phyloP scores from a whole-genome alignment of 176 grass and related monocot genomes.

The Oryza coarctata region DNA sequence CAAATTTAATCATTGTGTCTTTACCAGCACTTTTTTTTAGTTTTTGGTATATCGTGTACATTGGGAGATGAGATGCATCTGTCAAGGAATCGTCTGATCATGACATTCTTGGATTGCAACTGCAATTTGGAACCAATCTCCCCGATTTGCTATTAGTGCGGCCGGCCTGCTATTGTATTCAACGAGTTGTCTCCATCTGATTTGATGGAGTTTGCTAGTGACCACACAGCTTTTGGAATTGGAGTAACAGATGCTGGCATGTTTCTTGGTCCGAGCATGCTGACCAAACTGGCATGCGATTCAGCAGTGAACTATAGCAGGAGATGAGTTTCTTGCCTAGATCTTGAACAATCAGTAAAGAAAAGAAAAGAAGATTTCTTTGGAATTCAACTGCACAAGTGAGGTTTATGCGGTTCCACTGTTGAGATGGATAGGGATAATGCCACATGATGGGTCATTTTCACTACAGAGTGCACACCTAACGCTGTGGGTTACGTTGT shows the following conservation, averaged over 20 bases:
- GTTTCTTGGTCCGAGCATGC: background rate
- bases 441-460: conserved; percentile 22
- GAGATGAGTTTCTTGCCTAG: conserved; percentile 3
- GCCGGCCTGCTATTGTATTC: background rate
- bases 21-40: background rate
- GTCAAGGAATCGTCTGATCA: background rate
- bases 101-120: background rate
- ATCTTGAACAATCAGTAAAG: background rate
- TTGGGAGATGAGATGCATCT: background rate
- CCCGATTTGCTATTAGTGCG: background rate
- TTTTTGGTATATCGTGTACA: background rate
- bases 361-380: background rate
- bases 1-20: background rate
- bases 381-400: background rate
- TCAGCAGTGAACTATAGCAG: background rate
- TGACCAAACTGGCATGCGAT: background rate
- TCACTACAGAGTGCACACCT: background rate
- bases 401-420: conserved; percentile 14
- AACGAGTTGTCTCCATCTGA: background rate
- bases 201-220: background rate
- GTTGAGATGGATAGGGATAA: conserved; percentile 3
- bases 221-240: background rate
- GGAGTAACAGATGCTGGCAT: background rate
- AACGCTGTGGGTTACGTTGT: background rate
- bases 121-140: background rate